These are phyloP conservation scores for Trichoderma endophyticum DNA, from an alignment of 2,329 filamentous ascomycete species.

Conservation along the genomic window DNA sequence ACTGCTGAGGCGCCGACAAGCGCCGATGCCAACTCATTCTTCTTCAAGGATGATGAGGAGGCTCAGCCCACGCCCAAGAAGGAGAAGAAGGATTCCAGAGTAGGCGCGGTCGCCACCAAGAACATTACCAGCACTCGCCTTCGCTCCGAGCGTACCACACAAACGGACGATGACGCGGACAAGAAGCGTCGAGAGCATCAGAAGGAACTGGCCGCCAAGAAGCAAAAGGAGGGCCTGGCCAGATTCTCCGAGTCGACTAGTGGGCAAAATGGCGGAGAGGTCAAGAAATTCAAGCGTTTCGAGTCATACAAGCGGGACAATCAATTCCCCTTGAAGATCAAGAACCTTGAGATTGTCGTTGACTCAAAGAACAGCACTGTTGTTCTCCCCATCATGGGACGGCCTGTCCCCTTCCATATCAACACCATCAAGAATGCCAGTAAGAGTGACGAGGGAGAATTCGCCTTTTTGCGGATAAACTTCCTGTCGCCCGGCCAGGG, in stretches of 20 bases:
- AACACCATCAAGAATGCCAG: slow-evolving; percentile 98
- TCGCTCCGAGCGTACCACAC: slow-evolving; percentile 83
- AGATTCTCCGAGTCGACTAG: slow-evolving; percentile 83
- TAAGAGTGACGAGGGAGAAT: slow-evolving; percentile 94
- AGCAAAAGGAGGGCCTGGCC: slow-evolving; percentile 82
- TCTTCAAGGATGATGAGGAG: slow-evolving; percentile 96
- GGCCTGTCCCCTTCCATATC: slow-evolving; percentile 97
- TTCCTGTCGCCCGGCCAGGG: slow-evolving; percentile 96
- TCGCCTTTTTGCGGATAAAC: slow-evolving; percentile 92
- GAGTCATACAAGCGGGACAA: slow-evolving; percentile 99
- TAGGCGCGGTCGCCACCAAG: slow-evolving; percentile 85
- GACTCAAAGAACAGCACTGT: slow-evolving; percentile 88
- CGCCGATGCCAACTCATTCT: slow-evolving; percentile 93
- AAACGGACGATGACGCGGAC: slow-evolving; percentile 86
- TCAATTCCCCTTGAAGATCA: slow-evolving; percentile 78
- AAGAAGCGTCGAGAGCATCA: slow-evolving; percentile 86
- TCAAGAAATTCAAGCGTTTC: slow-evolving; percentile 98
- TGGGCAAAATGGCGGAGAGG: slow-evolving; percentile 81
- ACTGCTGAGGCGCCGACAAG: slow-evolving; percentile 90
- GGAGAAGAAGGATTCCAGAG: slow-evolving; percentile 77
- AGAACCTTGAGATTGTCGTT: slow-evolving; percentile 84
- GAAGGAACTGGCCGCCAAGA: slow-evolving; percentile 80
- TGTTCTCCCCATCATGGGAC: slow-evolving; percentile 93
- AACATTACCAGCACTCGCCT: slow-evolving; percentile 95
- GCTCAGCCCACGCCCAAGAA: slow-evolving; percentile 84